phyloP scores from a whole-genome alignment of 495 filamentous ascomycete species.

The Podospora conica region DNA sequence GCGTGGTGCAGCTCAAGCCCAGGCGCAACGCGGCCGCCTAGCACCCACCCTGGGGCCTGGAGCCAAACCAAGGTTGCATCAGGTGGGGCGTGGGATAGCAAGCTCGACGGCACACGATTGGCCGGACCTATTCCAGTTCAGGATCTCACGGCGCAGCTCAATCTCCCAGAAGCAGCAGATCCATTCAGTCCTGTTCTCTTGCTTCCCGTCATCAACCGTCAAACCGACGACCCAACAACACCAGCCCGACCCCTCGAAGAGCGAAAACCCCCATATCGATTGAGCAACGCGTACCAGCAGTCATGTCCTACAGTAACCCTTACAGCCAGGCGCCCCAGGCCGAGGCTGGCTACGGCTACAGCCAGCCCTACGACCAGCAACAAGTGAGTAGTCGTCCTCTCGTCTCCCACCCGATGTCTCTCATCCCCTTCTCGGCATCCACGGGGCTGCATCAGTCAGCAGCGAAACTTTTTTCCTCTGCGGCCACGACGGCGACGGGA shows the following conservation, averaged over 20 bases:
- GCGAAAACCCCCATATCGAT: slow-evolving; percentile 9
- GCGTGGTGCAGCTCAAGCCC: not conserved
- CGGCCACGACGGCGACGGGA: not conserved
- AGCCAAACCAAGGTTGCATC: not conserved
- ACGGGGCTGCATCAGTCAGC: slow-evolving; percentile 8
- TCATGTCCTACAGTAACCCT: slow-evolving; percentile 43
- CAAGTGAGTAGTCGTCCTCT: slow-evolving; percentile 17
- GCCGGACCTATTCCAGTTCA: not conserved
- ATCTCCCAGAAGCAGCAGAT: not conserved
- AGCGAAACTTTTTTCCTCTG: not conserved
- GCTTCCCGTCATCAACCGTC: not conserved
- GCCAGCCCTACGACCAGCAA: slow-evolving; percentile 19
- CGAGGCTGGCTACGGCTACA: slow-evolving; percentile 43
- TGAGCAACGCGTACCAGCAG: slow-evolving; percentile 17
- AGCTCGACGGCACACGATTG: not conserved
- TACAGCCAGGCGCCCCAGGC: slow-evolving; percentile 40
- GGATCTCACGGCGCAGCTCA: not conserved
- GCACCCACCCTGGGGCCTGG: no score
- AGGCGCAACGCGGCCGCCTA: not conserved
- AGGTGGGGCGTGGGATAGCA: not conserved
- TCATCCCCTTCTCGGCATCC: not conserved
- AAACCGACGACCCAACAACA: not conserved
- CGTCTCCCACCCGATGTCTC: not conserved
- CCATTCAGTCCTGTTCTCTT: not conserved
- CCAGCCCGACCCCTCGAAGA: not conserved